Percentiles rank a stretch among this genome's conserved stretches.
phyloP scores from a whole-genome alignment of 441 rosid species.

The Croton setiger region DNA sequence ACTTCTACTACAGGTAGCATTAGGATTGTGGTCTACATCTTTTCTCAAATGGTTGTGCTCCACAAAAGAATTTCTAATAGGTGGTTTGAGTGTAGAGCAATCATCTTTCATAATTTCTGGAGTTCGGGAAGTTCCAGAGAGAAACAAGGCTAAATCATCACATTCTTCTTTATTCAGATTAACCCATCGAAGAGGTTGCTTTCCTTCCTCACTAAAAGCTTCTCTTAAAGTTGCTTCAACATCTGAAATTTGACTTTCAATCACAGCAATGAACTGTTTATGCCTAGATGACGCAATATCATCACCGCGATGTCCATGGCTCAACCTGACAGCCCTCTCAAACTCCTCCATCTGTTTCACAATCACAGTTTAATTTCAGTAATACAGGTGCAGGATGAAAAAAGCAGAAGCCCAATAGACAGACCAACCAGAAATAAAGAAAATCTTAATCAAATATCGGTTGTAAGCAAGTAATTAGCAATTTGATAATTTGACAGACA shows the following conservation, averaged over 20 bases:
- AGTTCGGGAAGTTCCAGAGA: conserved; percentile 52
- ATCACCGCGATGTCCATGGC: conserved; percentile 47
- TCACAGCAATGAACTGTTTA: conserved; percentile 63
- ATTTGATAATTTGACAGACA: neutral
- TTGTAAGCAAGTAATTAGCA: neutral
- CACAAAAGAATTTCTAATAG: conserved; percentile 22
- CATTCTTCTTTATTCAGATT: conserved; percentile 73
- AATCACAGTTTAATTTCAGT: conserved; percentile 1
- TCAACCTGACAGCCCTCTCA: conserved; percentile 68
- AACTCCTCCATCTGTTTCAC: conserved; percentile 79
- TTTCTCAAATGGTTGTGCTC: conserved; percentile 30
- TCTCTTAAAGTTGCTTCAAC: conserved; percentile 61
- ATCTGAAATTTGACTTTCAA: conserved; percentile 54
- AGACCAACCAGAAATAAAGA: conserved; percentile 5
- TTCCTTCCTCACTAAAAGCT: conserved; percentile 50
- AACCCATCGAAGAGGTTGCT: conserved; percentile 65
- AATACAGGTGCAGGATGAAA: neutral
- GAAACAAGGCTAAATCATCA: conserved; percentile 77
- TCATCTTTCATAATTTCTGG: conserved; percentile 33
- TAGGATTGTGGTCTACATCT: conserved; percentile 22
- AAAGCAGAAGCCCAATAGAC: neutral
- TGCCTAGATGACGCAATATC: conserved; percentile 57
- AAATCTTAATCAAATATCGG: neutral
- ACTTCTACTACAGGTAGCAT: conserved; percentile 26
- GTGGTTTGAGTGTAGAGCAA: conserved; percentile 25